Evolutionary conservation across 2,329 filamentous ascomycete genomes (phyloP).

Genomic region (Aspergillus sp.): DNA sequence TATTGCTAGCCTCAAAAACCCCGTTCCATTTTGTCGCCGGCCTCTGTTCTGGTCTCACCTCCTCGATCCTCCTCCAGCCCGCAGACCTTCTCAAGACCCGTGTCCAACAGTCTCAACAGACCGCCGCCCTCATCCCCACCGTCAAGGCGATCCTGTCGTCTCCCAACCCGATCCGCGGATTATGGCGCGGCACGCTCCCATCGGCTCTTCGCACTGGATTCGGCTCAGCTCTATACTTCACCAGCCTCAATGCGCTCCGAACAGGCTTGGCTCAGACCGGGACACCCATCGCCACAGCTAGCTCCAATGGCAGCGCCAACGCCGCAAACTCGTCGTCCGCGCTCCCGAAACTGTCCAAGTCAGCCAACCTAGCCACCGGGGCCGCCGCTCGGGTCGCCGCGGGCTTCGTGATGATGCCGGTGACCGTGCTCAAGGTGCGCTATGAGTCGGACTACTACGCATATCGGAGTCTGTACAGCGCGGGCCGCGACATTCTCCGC

Average conservation of each 20-base stretch:
- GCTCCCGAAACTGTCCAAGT: constrained; percentile 72
- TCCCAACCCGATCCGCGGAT: constrained; percentile 56
- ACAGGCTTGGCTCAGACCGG: constrained; percentile 47
- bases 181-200: constrained; percentile 90
- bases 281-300: constrained; percentile 32
- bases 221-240: constrained; percentile 90
- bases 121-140: constrained; percentile 58
- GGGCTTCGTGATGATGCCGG: constrained; percentile 86
- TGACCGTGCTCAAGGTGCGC: constrained; percentile 92
- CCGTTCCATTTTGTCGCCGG: constrained; percentile 82
- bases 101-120: constrained; percentile 70
- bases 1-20: constrained; percentile 33
- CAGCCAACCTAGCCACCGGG: constrained; percentile 76
- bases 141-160: constrained; percentile 60
- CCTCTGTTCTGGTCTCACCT: constrained; percentile 74
- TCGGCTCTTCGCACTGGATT: constrained; percentile 89
- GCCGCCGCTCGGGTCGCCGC: constrained; percentile 75
- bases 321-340: constrained; percentile 48
- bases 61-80: constrained; percentile 84
- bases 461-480: constrained; percentile 66
- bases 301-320: constrained; percentile 16
- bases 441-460: constrained; percentile 83
- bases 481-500: constrained; percentile 62
- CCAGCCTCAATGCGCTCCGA: constrained; percentile 73
- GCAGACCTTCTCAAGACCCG: constrained; percentile 95